These are phyloP conservation scores for Eruca vesicaria DNA, from an alignment of 441 rosid genomes.

Conservation along the genomic window DNA sequence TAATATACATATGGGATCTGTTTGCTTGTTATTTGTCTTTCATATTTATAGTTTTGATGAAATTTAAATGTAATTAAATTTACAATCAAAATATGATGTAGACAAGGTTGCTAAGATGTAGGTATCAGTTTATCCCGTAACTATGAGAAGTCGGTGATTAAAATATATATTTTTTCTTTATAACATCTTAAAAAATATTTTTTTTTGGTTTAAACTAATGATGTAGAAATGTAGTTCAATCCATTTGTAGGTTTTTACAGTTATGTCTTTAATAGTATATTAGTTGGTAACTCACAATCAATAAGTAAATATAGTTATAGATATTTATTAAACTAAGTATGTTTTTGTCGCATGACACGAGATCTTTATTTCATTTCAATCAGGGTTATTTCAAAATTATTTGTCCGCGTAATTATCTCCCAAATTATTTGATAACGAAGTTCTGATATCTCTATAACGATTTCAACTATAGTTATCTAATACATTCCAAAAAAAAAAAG, in stretches of 20 bases:
- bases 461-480: not conserved
- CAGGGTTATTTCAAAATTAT: not conserved
- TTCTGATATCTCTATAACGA: constrained; percentile 3
- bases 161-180: not conserved
- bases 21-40: not conserved
- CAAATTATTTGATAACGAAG: constrained; percentile 9
- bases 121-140: constrained; percentile 12
- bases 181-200: not conserved
- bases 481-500: not conserved
- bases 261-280: constrained; percentile 26
- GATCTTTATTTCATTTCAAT: not conserved
- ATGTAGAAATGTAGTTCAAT: not conserved
- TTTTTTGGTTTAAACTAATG: not conserved
- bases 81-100: constrained; percentile 14
- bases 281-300: constrained; percentile 35
- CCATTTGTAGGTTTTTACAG: constrained; percentile 13
- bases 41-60: constrained; percentile 2
- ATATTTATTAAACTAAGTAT: not conserved
- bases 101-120: constrained; percentile 26
- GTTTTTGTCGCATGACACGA: constrained; percentile 4
- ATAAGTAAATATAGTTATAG: constrained; percentile 18
- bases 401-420: not conserved
- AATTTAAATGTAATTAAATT: not conserved
- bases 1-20: not conserved
- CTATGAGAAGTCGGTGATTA: constrained; percentile 18